These are phyloP conservation scores for Geotrichum histeridarum DNA, from an alignment of 1,139 yeast genomes.

Conservation along the genomic window DNA sequence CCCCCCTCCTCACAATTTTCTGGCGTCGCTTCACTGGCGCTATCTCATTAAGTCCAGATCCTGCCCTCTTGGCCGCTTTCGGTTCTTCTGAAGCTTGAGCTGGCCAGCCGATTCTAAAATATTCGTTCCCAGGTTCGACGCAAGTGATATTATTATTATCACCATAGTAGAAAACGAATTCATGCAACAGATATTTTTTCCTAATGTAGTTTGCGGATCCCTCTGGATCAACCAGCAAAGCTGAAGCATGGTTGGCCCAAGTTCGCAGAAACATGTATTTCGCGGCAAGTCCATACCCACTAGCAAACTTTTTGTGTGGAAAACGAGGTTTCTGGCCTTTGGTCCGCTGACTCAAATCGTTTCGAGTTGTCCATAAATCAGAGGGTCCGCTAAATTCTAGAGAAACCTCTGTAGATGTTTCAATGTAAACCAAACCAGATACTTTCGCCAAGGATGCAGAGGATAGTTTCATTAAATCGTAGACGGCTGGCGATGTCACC, in stretches of 20 bases:
- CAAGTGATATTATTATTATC: not conserved
- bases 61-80: not conserved
- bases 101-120: conserved; percentile 2
- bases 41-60: not conserved
- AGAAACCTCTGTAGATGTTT: not conserved
- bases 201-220: conserved; percentile 7
- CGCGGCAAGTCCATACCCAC: conserved; percentile 7
- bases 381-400: not conserved
- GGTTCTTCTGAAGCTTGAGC: not conserved
- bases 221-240: conserved; percentile 9
- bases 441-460: not conserved
- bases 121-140: not conserved
- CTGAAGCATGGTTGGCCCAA: not conserved
- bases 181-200: conserved; percentile 9
- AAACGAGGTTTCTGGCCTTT: conserved; percentile 1
- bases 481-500: not conserved
- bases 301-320: not conserved
- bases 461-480: conserved; percentile 8
- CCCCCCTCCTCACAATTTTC: not conserved
- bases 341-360: not conserved
- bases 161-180: conserved; percentile 9
- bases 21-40: conserved; percentile 1
- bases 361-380: conserved; percentile 1
- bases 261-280: conserved; percentile 11
- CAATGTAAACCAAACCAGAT: conserved; percentile 10